Percentiles rank a stretch among this genome's conserved stretches.
phyloP scores from a whole-genome alignment of 306 rosid species.

The Ziziphus jujuba region DNA sequence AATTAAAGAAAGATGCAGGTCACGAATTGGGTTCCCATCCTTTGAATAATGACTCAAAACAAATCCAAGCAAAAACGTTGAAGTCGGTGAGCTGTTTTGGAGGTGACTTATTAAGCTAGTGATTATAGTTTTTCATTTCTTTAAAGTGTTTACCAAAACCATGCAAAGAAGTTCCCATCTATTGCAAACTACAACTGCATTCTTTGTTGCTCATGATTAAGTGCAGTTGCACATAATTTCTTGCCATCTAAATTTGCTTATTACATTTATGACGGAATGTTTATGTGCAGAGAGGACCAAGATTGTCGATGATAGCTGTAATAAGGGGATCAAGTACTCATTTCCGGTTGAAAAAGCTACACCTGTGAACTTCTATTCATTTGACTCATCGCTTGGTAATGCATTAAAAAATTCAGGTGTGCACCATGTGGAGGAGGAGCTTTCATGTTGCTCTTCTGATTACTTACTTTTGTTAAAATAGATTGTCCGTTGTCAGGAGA shows the following conservation, averaged over 20 bases:
- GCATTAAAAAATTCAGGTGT: slow-evolving; percentile 46
- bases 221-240: background rate
- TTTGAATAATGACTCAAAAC: slow-evolving; percentile 21
- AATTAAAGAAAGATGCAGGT: slow-evolving; percentile 60
- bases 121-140: background rate
- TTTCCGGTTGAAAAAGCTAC: slow-evolving; percentile 30
- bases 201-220: background rate
- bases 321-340: slow-evolving; percentile 29
- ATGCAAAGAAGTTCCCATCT: too few species aligned
- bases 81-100: slow-evolving; percentile 30
- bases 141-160: background rate
- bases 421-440: background rate
- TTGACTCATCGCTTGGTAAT: slow-evolving; percentile 32
- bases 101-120: slow-evolving; percentile 33
- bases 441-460: background rate
- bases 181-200: background rate
- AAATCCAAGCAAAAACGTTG: slow-evolving; percentile 24
- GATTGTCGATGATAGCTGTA: slow-evolving; percentile 14
- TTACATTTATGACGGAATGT: slow-evolving; percentile 11
- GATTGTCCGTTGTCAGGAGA: background rate
- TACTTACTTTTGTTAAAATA: background rate
- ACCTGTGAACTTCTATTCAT: slow-evolving; percentile 28
- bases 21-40: slow-evolving; percentile 27
- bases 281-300: slow-evolving; percentile 42
- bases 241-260: background rate